Percentiles rank a stretch among this genome's conserved stretches.
Evolutionary conservation across 108 stramenopile genomes (phyloP).

Genomic region (Cyclotella sp.): DNA sequence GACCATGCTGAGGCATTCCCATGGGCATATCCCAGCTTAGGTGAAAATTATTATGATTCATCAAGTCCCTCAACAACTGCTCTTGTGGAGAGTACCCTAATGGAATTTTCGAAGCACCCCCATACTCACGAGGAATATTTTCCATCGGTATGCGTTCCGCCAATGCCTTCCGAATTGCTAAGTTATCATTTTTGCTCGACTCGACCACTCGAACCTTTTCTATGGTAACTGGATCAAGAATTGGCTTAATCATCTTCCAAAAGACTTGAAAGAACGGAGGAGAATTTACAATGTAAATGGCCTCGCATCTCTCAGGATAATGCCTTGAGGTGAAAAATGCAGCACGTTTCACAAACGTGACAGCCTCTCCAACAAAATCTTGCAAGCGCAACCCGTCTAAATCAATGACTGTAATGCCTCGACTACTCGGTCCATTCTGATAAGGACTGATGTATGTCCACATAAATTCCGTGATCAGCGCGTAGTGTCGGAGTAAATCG

Average conservation of each 20-base stretch:
- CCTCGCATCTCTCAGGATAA: constrained; percentile 80
- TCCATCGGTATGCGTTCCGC: constrained; percentile 64
- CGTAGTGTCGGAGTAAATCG: constrained; percentile 69
- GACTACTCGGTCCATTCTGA: constrained; percentile 49
- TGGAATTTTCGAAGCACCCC: constrained; percentile 60
- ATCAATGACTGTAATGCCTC: constrained; percentile 73
- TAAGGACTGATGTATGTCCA: constrained; percentile 72
- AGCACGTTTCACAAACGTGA: constrained; percentile 72
- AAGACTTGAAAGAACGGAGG: constrained; percentile 71
- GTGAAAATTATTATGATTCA: constrained; percentile 60
- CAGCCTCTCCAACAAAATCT: constrained; percentile 80
- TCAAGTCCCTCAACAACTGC: constrained; percentile 46
- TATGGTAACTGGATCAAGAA: constrained; percentile 67
- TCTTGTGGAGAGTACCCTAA: constrained; percentile 72
- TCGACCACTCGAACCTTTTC: constrained; percentile 54
- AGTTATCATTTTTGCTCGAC: constrained; percentile 41
- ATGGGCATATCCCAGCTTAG: constrained; percentile 26
- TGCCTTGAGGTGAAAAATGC: constrained; percentile 63
- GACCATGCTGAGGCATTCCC: not conserved
- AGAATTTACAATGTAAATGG: constrained; percentile 50
- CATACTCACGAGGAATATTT: constrained; percentile 77
- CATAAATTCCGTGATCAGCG: constrained; percentile 75
- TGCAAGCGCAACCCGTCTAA: constrained; percentile 72
- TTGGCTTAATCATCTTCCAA: constrained; percentile 72
- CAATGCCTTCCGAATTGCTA: constrained; percentile 55